Conservation (phyloP, 805 yeast genomes). For the Debaryomyces hansenii region DNA sequence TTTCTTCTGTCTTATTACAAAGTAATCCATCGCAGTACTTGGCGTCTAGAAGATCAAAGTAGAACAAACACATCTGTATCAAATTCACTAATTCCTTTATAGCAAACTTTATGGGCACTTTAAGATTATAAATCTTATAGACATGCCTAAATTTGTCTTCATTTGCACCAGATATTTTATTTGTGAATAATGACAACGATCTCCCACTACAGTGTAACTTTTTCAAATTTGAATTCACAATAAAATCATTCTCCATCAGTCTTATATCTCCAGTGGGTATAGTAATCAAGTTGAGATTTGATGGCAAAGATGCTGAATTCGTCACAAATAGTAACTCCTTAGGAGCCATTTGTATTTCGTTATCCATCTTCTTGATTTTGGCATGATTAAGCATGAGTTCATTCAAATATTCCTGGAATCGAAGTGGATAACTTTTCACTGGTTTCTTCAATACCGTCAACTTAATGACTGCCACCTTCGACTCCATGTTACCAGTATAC, state of each 20-base stretch:
- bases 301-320: constrained; percentile 77
- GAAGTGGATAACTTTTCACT: constrained; percentile 47
- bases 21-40: constrained; percentile 79
- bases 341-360: constrained; percentile 2
- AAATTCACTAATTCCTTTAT: constrained; percentile 71
- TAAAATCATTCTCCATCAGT: constrained; percentile 55
- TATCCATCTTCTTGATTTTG: constrained; percentile 55
- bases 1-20: constrained; percentile 74
- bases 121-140: constrained; percentile 55
- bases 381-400: constrained; percentile 68
- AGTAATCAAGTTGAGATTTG: constrained; percentile 68
- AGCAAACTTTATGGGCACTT: constrained; percentile 61
- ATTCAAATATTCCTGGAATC: constrained; percentile 59
- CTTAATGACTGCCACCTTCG: constrained; percentile 56
- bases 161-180: constrained; percentile 69
- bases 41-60: constrained; percentile 72
- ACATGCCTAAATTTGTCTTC: constrained; percentile 79
- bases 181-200: constrained; percentile 67
- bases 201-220: constrained; percentile 84
- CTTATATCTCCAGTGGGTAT: constrained; percentile 60
- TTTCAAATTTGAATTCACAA: constrained; percentile 73
- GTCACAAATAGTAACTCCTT: constrained; percentile 64
- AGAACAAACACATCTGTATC: constrained; percentile 73
- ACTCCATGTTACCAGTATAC: constrained; percentile 80
- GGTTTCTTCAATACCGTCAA: constrained; percentile 54